Conservation (phyloP, 2,329 filamentous ascomycete genomes). For the Scytalidium lignicola region DNA sequence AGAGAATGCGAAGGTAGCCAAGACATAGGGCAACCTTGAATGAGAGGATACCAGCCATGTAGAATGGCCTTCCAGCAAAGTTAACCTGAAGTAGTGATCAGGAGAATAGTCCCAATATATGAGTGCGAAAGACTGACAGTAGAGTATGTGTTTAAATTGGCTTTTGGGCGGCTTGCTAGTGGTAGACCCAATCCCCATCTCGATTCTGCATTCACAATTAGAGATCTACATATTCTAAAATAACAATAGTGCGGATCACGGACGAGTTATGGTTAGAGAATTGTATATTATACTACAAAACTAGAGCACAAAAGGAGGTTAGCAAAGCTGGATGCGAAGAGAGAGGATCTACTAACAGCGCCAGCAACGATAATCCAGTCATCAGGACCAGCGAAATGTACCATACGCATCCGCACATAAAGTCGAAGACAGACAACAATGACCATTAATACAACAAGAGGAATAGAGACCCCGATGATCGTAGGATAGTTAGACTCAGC, state of each 20-base stretch:
- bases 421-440: slow-evolving; percentile 20
- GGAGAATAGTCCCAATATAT: not conserved
- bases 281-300: not conserved
- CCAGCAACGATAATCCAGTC: too few species aligned
- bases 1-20: slow-evolving; percentile 48
- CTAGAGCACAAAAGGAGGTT: too few species aligned
- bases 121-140: slow-evolving; percentile 21
- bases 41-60: slow-evolving; percentile 49
- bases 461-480: slow-evolving; percentile 44
- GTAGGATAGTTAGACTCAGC: slow-evolving; percentile 40
- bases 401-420: slow-evolving; percentile 3
- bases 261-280: not conserved
- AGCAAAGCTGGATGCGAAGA: too few species aligned
- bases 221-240: slow-evolving; percentile 1
- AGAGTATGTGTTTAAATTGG: slow-evolving; percentile 39
- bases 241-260: not conserved
- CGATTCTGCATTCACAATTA: slow-evolving; percentile 34
- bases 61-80: slow-evolving; percentile 48
- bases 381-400: too few species aligned
- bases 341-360: too few species aligned
- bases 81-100: slow-evolving; percentile 34
- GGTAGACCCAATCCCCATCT: slow-evolving; percentile 48
- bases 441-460: slow-evolving; percentile 37
- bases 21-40: slow-evolving; percentile 52
- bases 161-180: slow-evolving; percentile 35